These are phyloP conservation scores for Aspergillus carlsbadensis DNA, from an alignment of 495 filamentous ascomycete genomes.

Conservation along the genomic window DNA sequence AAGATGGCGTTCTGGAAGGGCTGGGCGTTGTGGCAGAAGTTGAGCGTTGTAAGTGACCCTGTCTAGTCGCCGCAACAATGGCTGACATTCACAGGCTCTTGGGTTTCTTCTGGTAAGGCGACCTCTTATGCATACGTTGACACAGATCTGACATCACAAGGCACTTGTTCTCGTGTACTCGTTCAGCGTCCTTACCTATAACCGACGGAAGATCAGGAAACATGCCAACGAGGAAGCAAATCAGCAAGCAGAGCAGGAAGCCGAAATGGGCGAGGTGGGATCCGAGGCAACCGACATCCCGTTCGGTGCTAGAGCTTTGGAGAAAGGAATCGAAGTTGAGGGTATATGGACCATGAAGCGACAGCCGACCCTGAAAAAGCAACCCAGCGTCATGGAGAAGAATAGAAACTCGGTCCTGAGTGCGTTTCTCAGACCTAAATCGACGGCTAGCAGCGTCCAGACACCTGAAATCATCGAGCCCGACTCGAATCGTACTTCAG, in stretches of 20 bases:
- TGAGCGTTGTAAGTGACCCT: constrained; percentile 72
- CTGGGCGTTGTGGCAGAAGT: constrained; percentile 88
- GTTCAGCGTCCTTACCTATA: constrained; percentile 51
- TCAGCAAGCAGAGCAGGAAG: constrained; percentile 50
- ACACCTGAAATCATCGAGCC: constrained; percentile 8
- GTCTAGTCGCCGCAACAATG: constrained; percentile 10
- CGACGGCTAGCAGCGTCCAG: not conserved
- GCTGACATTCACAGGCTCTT: constrained; percentile 33
- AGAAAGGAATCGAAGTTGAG: constrained; percentile 81
- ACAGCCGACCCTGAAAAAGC: constrained; percentile 7
- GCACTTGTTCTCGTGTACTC: constrained; percentile 46
- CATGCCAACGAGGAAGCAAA: constrained; percentile 65
- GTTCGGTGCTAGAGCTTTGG: constrained; percentile 86
- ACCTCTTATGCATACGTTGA: not conserved
- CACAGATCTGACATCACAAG: constrained; percentile 48
- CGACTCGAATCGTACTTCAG: constrained; percentile 5
- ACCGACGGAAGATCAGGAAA: constrained; percentile 61
- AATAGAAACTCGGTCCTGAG: constrained; percentile 16
- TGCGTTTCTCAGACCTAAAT: constrained; percentile 10
- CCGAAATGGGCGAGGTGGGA: constrained; percentile 30
- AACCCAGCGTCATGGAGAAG: constrained; percentile 20
- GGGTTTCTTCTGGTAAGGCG: constrained; percentile 45
- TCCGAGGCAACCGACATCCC: constrained; percentile 63
- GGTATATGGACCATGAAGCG: constrained; percentile 78
- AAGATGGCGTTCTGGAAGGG: constrained; percentile 64